A percentile compares a stretch with the other conserved stretches of the same genome.
These are phyloP conservation scores for Globisporangium takayamanum DNA, from an alignment of 352 stramenopile species.

Conservation along the genomic window DNA sequence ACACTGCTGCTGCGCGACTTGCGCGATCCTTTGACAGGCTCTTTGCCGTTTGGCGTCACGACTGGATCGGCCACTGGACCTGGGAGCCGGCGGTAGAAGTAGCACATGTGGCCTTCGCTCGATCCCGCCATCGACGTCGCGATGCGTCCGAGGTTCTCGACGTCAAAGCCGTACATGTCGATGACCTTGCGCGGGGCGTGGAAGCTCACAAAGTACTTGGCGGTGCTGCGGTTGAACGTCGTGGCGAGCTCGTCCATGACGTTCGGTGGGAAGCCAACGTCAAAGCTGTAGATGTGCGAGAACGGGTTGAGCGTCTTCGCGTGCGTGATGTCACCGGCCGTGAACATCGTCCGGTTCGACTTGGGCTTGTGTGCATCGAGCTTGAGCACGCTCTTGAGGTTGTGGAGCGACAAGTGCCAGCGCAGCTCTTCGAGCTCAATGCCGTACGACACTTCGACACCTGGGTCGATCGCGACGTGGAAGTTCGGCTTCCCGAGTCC, in stretches of 20 bases:
- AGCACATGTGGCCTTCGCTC: slow-evolving; percentile 94
- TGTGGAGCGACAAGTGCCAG: slow-evolving; percentile 93
- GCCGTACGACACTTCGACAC: slow-evolving; percentile 93
- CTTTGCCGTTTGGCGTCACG: slow-evolving; percentile 17
- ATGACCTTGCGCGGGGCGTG: slow-evolving; percentile 89
- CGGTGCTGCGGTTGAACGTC: slow-evolving; percentile 91
- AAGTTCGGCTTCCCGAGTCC: slow-evolving; percentile 97
- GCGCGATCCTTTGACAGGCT: slow-evolving; percentile 16
- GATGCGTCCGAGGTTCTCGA: slow-evolving; percentile 88
- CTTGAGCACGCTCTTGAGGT: slow-evolving; percentile 86
- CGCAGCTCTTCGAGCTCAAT: slow-evolving; percentile 94
- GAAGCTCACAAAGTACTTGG: slow-evolving; percentile 94
- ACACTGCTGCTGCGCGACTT: neutral
- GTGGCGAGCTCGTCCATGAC: slow-evolving; percentile 90
- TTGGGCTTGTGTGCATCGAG: slow-evolving; percentile 59
- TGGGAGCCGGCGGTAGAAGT: slow-evolving; percentile 88
- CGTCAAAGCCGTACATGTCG: slow-evolving; percentile 90
- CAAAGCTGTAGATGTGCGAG: slow-evolving; percentile 98
- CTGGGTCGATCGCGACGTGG: slow-evolving; percentile 93
- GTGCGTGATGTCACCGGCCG: slow-evolving; percentile 91
- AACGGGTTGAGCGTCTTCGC: slow-evolving; percentile 94
- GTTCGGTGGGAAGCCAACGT: slow-evolving; percentile 95
- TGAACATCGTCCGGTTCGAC: slow-evolving; percentile 80
- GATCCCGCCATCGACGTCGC: slow-evolving; percentile 94
- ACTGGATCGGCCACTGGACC: slow-evolving; percentile 5